Conservation (phyloP, 176 grass and related monocot species). For the Rhipidocladum racemiflorum region DNA sequence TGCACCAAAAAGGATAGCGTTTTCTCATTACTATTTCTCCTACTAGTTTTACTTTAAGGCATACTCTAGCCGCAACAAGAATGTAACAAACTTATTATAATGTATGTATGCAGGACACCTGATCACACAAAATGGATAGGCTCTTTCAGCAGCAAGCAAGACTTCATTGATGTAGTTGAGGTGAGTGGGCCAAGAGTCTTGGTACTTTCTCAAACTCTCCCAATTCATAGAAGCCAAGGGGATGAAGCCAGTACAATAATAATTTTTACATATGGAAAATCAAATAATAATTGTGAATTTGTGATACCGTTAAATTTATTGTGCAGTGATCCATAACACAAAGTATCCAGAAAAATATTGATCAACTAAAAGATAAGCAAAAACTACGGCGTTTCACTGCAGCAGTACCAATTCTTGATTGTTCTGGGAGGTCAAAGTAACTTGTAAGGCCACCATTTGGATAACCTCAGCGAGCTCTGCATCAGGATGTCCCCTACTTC, state of each 20-base stretch:
- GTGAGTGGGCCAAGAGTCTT: conserved; percentile 29
- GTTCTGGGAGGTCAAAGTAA: background rate
- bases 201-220: conserved; percentile 21
- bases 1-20: background rate
- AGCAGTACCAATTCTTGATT: background rate
- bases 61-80: background rate
- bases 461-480: background rate
- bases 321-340: background rate
- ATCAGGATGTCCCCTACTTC: background rate
- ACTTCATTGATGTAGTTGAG: conserved; percentile 92
- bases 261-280: background rate
- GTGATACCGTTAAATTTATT: background rate
- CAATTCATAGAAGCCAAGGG: too few relatives aligned
- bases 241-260: background rate
- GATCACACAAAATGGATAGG: conserved; percentile 99
- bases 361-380: background rate
- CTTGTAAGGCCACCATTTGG: background rate
- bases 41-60: background rate
- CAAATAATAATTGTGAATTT: background rate
- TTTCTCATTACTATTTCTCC: background rate
- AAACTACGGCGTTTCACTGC: background rate
- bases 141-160: conserved; percentile 82
- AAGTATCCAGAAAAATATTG: background rate
- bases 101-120: conserved; percentile 42
- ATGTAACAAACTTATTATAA: background rate